A percentile compares a stretch with the other conserved stretches of the same genome.
These are phyloP conservation scores for Beauveria asiatica DNA, from an alignment of 2,329 filamentous ascomycete genomes.

Conservation along the genomic window DNA sequence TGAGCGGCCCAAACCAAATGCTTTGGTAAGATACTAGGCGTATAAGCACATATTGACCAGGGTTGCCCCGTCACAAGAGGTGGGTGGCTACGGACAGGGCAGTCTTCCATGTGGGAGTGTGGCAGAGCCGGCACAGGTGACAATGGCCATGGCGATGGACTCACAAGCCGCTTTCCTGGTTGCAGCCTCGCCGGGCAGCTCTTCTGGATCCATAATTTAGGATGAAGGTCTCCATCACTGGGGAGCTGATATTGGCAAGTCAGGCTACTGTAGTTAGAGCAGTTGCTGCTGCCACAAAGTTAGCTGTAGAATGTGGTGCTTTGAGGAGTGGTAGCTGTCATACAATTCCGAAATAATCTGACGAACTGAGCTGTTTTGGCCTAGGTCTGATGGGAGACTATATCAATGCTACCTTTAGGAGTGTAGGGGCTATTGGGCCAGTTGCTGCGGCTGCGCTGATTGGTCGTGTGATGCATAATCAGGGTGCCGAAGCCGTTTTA, in stretches of 20 bases:
- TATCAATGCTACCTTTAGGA: neutral
- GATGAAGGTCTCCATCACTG: neutral
- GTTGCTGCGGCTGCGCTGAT: neutral
- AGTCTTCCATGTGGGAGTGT: constrained; percentile 4
- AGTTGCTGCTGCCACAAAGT: neutral
- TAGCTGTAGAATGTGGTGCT: neutral
- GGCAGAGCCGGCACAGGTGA: neutral
- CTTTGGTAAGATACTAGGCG: constrained; percentile 10
- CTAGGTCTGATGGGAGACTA: constrained; percentile 10
- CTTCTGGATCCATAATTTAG: neutral
- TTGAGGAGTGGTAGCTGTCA: neutral
- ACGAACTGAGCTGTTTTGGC: constrained; percentile 3
- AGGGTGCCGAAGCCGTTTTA: constrained; percentile 6
- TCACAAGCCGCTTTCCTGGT: constrained; percentile 4
- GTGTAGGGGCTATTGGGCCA: neutral
- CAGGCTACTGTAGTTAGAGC: neutral
- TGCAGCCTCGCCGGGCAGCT: constrained; percentile 7
- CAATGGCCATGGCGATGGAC: constrained; percentile 6
- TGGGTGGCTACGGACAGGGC: neutral
- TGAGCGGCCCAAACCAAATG: constrained; percentile 11
- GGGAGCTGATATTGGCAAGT: constrained; percentile 4
- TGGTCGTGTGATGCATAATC: constrained; percentile 6
- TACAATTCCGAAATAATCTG: constrained; percentile 9
- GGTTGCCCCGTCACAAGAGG: neutral
- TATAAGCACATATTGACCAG: constrained; percentile 10